Conservation (phyloP, 2,329 filamentous ascomycete species). For the Ophiosphaerella herpotricha region DNA sequence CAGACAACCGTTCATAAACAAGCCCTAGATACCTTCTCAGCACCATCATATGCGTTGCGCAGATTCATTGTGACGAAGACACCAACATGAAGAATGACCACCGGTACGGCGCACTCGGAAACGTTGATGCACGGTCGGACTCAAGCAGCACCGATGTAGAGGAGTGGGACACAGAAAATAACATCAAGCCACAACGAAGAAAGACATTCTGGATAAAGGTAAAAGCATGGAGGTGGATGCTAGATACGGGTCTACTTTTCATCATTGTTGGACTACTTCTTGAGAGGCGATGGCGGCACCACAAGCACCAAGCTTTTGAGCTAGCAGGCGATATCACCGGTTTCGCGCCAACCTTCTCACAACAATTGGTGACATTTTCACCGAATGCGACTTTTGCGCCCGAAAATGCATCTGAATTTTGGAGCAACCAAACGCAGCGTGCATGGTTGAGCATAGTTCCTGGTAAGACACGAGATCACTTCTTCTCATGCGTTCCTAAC, state of each 20-base stretch:
- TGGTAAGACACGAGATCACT: slow-evolving; percentile 14
- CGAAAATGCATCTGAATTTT: slow-evolving; percentile 35
- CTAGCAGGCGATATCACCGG: slow-evolving; percentile 38
- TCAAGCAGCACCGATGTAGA: slow-evolving; percentile 35
- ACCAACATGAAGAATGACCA: slow-evolving; percentile 23
- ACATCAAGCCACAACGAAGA: slow-evolving; percentile 6
- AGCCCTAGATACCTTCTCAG: neutral
- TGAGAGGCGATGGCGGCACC: slow-evolving; percentile 28
- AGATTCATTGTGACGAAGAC: slow-evolving; percentile 6
- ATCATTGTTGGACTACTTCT: slow-evolving; percentile 33
- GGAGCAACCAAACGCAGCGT: slow-evolving; percentile 32
- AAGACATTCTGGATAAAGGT: slow-evolving; percentile 18
- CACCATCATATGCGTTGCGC: slow-evolving; percentile 17
- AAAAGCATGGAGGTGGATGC: slow-evolving; percentile 28
- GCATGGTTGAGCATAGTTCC: slow-evolving; percentile 41
- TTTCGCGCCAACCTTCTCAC: slow-evolving; percentile 41
- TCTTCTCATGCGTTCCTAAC: neutral
- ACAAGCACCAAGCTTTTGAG: slow-evolving; percentile 23
- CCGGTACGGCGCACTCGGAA: slow-evolving; percentile 30
- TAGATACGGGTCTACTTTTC: slow-evolving; percentile 35
- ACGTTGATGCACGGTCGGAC: slow-evolving; percentile 24
- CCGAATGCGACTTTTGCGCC: slow-evolving; percentile 33
- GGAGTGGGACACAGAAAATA: slow-evolving; percentile 25
- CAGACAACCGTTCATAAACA: neutral
- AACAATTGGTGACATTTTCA: slow-evolving; percentile 36